These are phyloP conservation scores for Leptographium radiaticola DNA, from an alignment of 2,329 filamentous ascomycete genomes.

Conservation along the genomic window DNA sequence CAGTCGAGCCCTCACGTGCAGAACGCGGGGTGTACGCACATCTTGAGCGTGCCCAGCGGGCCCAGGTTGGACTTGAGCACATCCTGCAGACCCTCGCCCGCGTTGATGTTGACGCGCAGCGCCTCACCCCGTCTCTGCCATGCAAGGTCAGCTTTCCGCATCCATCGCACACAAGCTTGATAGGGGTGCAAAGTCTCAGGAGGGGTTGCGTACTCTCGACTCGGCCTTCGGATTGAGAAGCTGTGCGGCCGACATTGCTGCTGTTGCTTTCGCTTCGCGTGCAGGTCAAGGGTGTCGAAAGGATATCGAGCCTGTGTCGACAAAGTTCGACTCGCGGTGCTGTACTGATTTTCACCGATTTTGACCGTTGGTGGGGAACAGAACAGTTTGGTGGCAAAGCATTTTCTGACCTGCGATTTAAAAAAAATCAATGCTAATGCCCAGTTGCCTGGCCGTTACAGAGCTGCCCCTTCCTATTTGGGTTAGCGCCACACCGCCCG, in stretches of 20 bases:
- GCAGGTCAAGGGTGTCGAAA: not conserved
- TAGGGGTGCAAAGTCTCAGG: conserved; percentile 1
- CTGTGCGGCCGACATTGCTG: conserved; percentile 88
- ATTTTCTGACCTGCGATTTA: conserved; percentile 1
- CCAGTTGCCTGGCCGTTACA: not conserved
- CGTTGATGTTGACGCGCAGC: conserved; percentile 90
- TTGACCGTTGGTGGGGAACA: conserved; percentile 9
- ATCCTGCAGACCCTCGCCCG: conserved; percentile 85
- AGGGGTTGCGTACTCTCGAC: conserved; percentile 59
- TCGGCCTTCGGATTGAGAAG: conserved; percentile 98
- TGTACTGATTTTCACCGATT: conserved; percentile 6
- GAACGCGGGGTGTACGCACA: conserved; percentile 37
- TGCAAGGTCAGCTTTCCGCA: conserved; percentile 17
- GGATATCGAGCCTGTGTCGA: not conserved
- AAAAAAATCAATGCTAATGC: not conserved
- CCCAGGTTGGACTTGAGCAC: conserved; percentile 94
- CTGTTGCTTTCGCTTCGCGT: not conserved
- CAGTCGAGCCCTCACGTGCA: not conserved
- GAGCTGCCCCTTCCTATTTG: not conserved
- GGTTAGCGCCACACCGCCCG: not conserved
- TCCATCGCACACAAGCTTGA: not conserved
- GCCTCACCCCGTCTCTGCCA: conserved; percentile 86
- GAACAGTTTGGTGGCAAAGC: not conserved
- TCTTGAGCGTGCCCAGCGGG: conserved; percentile 89
- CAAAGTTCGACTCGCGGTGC: not conserved